Conservation (phyloP, 345 rosid species). For the Cardiospermum halicacabum region DNA sequence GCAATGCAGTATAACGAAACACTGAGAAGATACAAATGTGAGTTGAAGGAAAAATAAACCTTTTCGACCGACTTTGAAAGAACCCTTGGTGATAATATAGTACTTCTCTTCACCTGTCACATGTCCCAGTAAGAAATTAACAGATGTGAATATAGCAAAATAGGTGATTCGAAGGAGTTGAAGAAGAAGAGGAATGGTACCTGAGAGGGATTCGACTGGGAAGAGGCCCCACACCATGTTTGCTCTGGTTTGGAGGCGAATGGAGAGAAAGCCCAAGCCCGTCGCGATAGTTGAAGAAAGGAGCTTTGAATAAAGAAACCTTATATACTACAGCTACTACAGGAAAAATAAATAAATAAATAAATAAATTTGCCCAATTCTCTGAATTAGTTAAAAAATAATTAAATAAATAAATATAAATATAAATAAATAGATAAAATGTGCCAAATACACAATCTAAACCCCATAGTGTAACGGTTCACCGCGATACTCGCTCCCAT, state of each 20-base stretch:
- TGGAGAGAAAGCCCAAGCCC: too few species aligned
- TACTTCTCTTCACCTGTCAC: constrained; percentile 60
- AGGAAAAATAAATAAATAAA: too few species aligned
- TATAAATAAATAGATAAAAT: too few species aligned
- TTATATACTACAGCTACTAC: too few species aligned
- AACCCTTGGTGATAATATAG: constrained; percentile 57
- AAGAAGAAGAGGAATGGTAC: constrained; percentile 15
- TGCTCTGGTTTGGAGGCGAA: not conserved
- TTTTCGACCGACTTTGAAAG: constrained; percentile 73
- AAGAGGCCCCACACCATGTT: constrained; percentile 79
- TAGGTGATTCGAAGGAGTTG: not conserved
- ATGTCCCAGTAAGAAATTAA: constrained; percentile 8
- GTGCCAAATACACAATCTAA: too few species aligned
- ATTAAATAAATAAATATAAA: too few species aligned
- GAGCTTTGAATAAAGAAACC: too few species aligned
- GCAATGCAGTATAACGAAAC: not conserved
- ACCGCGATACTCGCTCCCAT: too few species aligned
- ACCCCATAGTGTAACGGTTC: too few species aligned
- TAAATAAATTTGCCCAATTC: too few species aligned
- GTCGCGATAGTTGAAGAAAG: too few species aligned
- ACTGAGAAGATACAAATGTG: not conserved
- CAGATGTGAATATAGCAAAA: not conserved
- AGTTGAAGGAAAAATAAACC: constrained; percentile 26
- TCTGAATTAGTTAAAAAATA: too few species aligned
- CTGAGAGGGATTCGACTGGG: constrained; percentile 71